A percentile compares a stretch with the other conserved stretches of the same genome.
Evolutionary conservation across 495 filamentous ascomycete genomes (phyloP).

Genomic region (Xanthoparmelia taractica): DNA sequence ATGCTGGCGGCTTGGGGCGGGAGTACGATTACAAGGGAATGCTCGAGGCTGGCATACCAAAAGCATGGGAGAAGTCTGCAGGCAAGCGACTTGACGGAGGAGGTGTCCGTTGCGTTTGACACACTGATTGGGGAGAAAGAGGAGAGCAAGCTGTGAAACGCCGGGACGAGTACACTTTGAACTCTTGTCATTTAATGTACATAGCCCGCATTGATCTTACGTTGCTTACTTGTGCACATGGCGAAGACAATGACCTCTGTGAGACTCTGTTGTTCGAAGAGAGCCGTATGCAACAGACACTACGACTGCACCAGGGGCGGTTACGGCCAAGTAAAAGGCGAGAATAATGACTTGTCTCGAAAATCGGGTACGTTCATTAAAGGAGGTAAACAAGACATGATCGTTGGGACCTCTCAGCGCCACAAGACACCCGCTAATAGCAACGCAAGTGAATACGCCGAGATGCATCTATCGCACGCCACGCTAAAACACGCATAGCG

Average conservation of each 20-base stretch:
- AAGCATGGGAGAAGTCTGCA: slow-evolving; percentile 86
- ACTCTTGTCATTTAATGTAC: not conserved
- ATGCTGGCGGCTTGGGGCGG: slow-evolving; percentile 79
- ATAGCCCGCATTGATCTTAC: not conserved
- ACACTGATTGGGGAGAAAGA: slow-evolving; percentile 60
- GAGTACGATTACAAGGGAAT: slow-evolving; percentile 80
- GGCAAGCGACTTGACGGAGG: slow-evolving; percentile 87
- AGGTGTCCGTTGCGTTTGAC: slow-evolving; percentile 77
- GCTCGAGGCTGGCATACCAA: slow-evolving; percentile 77
- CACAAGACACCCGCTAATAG: not conserved
- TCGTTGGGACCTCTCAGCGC: not conserved
- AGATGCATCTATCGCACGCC: not conserved
- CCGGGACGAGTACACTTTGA: not conserved
- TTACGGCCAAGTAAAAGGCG: not conserved
- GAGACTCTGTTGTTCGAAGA: not conserved
- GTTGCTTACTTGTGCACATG: not conserved
- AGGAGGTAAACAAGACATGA: not conserved
- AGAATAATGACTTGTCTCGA: not conserved
- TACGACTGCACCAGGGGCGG: not conserved
- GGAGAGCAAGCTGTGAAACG: slow-evolving; percentile 34
- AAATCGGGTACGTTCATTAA: not conserved
- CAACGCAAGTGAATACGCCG: not conserved
- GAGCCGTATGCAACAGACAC: not conserved
- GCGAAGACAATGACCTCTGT: not conserved
- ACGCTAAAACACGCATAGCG: not conserved